A percentile compares a stretch with the other conserved stretches of the same genome.
Conservation (phyloP, 352 stramenopile species). For the Globisporangium uncinulatum region DNA sequence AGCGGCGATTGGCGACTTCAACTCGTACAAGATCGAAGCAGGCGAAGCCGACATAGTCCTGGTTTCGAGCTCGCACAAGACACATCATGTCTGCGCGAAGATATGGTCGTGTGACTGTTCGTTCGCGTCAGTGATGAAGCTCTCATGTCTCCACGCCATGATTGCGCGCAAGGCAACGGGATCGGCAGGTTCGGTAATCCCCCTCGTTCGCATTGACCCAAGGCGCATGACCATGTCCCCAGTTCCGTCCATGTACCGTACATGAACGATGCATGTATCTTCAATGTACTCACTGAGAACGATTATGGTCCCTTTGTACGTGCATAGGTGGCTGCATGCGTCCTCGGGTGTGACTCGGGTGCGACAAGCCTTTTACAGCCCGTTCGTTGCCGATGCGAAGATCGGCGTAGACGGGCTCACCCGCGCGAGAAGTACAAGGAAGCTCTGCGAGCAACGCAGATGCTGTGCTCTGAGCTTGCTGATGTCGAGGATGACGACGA, state of each 20-base stretch:
- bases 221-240: too few species aligned
- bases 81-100: not conserved
- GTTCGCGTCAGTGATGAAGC: too few species aligned
- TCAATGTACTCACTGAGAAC: not conserved
- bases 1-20: too few species aligned
- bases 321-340: not conserved
- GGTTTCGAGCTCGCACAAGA: not conserved
- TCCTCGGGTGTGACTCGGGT: not conserved
- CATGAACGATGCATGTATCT: not conserved
- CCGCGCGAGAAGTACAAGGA: not conserved
- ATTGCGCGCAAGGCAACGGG: too few species aligned
- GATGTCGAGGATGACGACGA: not conserved
- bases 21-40: not conserved
- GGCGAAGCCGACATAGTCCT: not conserved
- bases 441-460: not conserved
- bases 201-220: too few species aligned
- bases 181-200: too few species aligned
- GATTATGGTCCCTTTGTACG: not conserved
- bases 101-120: conserved; percentile 12
- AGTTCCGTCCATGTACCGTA: not conserved
- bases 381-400: not conserved
- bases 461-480: not conserved
- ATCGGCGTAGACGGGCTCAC: too few species aligned
- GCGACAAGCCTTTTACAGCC: not conserved
- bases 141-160: too few species aligned